Evolutionary conservation across 108 stramenopile species (phyloP), one percentile per base, ranked within the genome.

Genomic region (Discostella pseudostelligera): DNA sequence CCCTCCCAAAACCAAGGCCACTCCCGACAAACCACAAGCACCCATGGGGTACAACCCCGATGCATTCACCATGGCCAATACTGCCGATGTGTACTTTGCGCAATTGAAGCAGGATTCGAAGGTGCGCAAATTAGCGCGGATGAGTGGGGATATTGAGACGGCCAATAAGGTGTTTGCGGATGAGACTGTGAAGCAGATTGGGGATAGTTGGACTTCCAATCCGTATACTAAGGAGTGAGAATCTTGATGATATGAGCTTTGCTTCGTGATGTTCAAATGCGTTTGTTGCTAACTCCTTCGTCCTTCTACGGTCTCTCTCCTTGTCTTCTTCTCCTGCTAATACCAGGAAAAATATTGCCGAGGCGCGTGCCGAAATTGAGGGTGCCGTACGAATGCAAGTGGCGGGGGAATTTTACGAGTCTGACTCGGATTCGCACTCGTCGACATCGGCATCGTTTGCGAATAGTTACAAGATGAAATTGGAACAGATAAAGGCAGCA

Each of bases 21-120:
- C n/a, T n/a, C n/a, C 62, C 32, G 44, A 53, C 17, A 56, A 50
- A 9, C 70, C 78, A 28, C 79, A 84, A n/a, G n/a, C n/a, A 50
- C 73, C 68, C 7, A 51, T 56, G 17, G 85, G 86, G 16, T 76
- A 80, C 45, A 90, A 90, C 44, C 60, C 74, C 10, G 87, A 88
- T 70, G 80, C 88, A 2, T 87, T 85, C 69, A 49, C 74, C 39
- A 87, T 93, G 74, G 60, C 83, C 22, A 93, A 93, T 65, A 83
- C 84, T 5, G 76, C 92, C 50, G 92, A 93, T 57, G 59, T 93
- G 36, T 93, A 93, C 74, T 89, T 93, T 74, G 92, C 88, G 4
- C 87, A 89, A 46, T 74, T 93, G 49, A 93, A 93, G 67, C 82
- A 84, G 46, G 92, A 93, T 72, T 89, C 87, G 10, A 76, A 83